A percentile compares a stretch with the other conserved stretches of the same genome.
Conservation (phyloP, 352 stramenopile genomes). For the Pythium chondricola region DNA sequence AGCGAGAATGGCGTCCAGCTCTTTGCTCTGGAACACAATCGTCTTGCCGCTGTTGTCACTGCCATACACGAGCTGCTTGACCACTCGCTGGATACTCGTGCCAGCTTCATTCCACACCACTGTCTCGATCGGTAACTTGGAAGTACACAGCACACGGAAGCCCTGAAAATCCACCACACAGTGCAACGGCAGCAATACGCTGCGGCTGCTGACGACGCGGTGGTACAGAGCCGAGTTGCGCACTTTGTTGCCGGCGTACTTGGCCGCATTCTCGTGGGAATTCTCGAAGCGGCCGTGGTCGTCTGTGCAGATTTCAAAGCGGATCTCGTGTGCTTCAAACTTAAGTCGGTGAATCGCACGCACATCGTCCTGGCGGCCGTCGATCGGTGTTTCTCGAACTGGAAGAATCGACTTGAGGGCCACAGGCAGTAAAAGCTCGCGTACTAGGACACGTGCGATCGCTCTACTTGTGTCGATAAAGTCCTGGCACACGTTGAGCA, state of each 20-base stretch:
- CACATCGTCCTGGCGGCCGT: slow-evolving; percentile 68
- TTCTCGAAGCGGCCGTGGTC: slow-evolving; percentile 90
- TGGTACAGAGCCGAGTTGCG: slow-evolving; percentile 79
- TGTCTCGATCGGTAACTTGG: slow-evolving; percentile 80
- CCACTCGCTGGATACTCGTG: slow-evolving; percentile 43
- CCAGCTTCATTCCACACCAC: slow-evolving; percentile 60
- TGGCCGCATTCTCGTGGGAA: slow-evolving; percentile 84
- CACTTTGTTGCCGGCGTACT: slow-evolving; percentile 76
- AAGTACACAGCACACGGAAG: slow-evolving; percentile 79
- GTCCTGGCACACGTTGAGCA: slow-evolving; percentile 82
- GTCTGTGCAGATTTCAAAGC: slow-evolving; percentile 87
- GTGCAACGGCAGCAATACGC: slow-evolving; percentile 68
- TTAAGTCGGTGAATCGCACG: slow-evolving; percentile 46
- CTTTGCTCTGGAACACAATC: slow-evolving; percentile 74
- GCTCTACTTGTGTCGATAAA: slow-evolving; percentile 77
- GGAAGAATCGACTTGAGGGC: slow-evolving; percentile 79
- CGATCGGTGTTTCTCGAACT: slow-evolving; percentile 33
- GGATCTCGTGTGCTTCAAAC: slow-evolving; percentile 85
- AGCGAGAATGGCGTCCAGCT: slow-evolving; percentile 63
- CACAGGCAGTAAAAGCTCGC: slow-evolving; percentile 72
- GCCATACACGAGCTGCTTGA: slow-evolving; percentile 81
- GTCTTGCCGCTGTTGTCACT: slow-evolving; percentile 79
- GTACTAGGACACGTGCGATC: slow-evolving; percentile 69
- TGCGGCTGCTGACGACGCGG: slow-evolving; percentile 29
- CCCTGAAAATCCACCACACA: slow-evolving; percentile 86